These are phyloP conservation scores for Apiospora saccharicola DNA, from an alignment of 2,329 filamentous ascomycete species.

Conservation along the genomic window DNA sequence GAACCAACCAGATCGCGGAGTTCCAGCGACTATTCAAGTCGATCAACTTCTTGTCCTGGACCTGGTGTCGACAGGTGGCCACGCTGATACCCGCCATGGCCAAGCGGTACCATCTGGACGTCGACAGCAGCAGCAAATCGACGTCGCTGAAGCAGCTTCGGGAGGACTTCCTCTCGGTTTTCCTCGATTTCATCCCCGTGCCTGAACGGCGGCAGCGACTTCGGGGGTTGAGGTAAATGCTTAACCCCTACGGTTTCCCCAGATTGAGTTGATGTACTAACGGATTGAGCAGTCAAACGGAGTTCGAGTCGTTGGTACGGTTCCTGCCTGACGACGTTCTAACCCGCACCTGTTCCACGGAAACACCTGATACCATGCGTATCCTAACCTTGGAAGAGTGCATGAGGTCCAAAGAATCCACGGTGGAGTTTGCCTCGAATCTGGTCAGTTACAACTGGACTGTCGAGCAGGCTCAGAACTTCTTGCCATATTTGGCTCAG, in stretches of 20 bases:
- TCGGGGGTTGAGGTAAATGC: neutral
- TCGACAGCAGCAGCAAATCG: neutral
- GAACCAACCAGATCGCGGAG: constrained; percentile 1
- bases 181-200: neutral
- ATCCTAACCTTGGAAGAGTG: neutral
- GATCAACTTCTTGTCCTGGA: constrained; percentile 1
- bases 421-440: neutral
- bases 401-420: neutral
- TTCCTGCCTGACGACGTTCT: neutral
- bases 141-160: neutral
- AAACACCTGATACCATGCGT: neutral
- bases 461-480: neutral
- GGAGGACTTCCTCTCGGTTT: neutral
- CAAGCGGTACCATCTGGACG: neutral
- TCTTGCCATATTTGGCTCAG: neutral
- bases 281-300: neutral
- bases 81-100: neutral
- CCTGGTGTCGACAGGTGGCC: neutral
- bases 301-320: neutral
- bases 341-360: neutral
- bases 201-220: neutral
- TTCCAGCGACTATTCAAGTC: constrained; percentile 6
- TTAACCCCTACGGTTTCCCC: neutral
- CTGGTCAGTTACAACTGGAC: neutral
- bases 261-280: neutral